These are phyloP conservation scores for Bimuria novae-zelandiae DNA, from an alignment of 2,329 filamentous ascomycete species.

Conservation along the genomic window DNA sequence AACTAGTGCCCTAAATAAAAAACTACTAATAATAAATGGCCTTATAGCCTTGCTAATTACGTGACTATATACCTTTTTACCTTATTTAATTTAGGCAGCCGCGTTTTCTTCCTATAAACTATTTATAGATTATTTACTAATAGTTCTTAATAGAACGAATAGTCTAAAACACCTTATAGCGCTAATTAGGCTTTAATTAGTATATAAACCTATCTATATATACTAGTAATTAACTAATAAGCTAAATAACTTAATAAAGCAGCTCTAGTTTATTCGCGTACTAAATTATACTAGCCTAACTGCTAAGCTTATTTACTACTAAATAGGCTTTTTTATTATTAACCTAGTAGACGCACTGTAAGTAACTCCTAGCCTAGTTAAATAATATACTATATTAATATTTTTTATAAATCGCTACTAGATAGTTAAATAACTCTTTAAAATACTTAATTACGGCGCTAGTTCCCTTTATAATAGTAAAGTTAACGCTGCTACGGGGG, in stretches of 20 bases:
- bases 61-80: too few species aligned
- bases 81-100: conserved; percentile 4
- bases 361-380: conserved; percentile 10
- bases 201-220: conserved; percentile 10
- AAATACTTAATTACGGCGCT: conserved; percentile 11
- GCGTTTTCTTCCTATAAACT: conserved; percentile 11
- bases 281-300: conserved; percentile 9
- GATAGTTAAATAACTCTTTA: conserved; percentile 13
- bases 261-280: conserved; percentile 14
- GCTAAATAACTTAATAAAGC: background rate
- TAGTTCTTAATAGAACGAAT: background rate
- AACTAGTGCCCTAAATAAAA: conserved; percentile 12
- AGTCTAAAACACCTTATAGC: background rate
- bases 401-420: conserved; percentile 9
- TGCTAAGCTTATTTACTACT: conserved; percentile 2
- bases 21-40: conserved; percentile 10
- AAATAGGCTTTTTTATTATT: conserved; percentile 1
- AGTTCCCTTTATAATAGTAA: background rate
- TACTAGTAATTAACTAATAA: too few species aligned
- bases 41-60: conserved; percentile 8
- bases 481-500: background rate
- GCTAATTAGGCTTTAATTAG: conserved; percentile 9
- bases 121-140: conserved; percentile 6
- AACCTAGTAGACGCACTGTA: conserved; percentile 1
- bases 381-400: conserved; percentile 9